A percentile compares a stretch with the other conserved stretches of the same genome.
Evolutionary conservation across 73 alveolate genomes (phyloP).

Genomic region (Uronychia binucleata): DNA sequence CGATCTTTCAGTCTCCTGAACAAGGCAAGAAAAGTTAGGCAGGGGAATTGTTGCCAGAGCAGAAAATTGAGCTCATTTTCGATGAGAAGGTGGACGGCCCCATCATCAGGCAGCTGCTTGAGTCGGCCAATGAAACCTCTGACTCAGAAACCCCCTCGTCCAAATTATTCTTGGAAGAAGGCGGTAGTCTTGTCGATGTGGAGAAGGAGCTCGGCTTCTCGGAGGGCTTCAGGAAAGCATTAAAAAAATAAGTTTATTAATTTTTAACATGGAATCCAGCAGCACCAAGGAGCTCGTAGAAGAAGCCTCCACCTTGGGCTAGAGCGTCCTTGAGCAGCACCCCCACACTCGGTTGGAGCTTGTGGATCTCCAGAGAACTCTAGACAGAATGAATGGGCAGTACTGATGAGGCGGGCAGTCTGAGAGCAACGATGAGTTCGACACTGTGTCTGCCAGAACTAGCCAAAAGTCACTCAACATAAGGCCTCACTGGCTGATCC

Average conservation of each 20-base stretch:
- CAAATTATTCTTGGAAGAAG: neutral
- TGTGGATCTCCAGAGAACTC: neutral
- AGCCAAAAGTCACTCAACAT: neutral
- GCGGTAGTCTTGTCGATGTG: neutral
- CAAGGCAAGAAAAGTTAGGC: neutral
- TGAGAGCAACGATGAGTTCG: neutral
- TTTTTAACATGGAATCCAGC: too few relatives aligned
- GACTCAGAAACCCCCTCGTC: too few relatives aligned
- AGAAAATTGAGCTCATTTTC: neutral
- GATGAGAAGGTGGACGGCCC: neutral
- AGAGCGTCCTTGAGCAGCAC: too few relatives aligned
- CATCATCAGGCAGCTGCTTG: neutral
- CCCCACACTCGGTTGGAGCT: neutral
- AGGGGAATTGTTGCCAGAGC: neutral
- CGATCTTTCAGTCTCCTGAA: slow-evolving; percentile 48
- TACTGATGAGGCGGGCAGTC: neutral
- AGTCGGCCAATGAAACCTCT: neutral
- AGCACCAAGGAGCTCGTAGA: too few relatives aligned
- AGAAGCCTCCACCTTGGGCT: too few relatives aligned
- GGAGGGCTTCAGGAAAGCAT: neutral
- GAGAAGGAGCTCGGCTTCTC: neutral
- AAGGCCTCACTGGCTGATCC: neutral
- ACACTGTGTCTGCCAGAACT: neutral
- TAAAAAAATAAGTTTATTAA: too few relatives aligned
- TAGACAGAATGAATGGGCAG: neutral